phyloP scores from a whole-genome alignment of 2,329 filamentous ascomycete species.

The Xylariaceae sp. region DNA sequence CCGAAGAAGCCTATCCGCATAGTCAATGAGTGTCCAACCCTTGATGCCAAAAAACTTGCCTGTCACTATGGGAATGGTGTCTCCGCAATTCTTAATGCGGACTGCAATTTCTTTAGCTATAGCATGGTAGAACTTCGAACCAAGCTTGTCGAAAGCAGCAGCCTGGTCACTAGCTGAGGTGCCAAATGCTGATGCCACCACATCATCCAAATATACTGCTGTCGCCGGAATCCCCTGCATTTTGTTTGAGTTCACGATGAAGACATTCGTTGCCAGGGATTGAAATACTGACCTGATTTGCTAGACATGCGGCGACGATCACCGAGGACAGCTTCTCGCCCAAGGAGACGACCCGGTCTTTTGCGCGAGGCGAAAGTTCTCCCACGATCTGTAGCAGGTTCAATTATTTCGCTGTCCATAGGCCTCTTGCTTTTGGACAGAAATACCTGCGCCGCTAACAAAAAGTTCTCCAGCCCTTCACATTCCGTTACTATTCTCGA shows the following conservation, averaged over 20 bases:
- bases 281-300: constrained; percentile 23
- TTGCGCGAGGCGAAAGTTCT: constrained; percentile 47
- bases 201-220: constrained; percentile 25
- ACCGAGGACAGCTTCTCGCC: constrained; percentile 33
- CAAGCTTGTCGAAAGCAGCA: constrained; percentile 21
- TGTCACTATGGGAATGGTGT: constrained; percentile 27
- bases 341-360: constrained; percentile 47
- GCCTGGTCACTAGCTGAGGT: constrained; percentile 23
- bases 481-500: constrained; percentile 46
- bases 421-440: background rate
- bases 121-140: constrained; percentile 25
- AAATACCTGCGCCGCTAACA: constrained; percentile 48
- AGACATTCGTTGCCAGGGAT: background rate
- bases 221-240: constrained; percentile 23
- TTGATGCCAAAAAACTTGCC: constrained; percentile 11
- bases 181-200: constrained; percentile 26
- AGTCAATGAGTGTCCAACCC: constrained; percentile 5
- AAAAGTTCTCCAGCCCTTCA: constrained; percentile 43
- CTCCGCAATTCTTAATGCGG: constrained; percentile 22
- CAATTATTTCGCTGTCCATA: constrained; percentile 4
- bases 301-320: constrained; percentile 28
- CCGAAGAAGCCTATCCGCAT: constrained; percentile 62
- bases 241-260: constrained; percentile 2
- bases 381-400: constrained; percentile 35
- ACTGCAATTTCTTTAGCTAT: constrained; percentile 24